Conservation (phyloP, 2,329 filamentous ascomycete genomes). For the Pseudogymnoascus sp. region DNA sequence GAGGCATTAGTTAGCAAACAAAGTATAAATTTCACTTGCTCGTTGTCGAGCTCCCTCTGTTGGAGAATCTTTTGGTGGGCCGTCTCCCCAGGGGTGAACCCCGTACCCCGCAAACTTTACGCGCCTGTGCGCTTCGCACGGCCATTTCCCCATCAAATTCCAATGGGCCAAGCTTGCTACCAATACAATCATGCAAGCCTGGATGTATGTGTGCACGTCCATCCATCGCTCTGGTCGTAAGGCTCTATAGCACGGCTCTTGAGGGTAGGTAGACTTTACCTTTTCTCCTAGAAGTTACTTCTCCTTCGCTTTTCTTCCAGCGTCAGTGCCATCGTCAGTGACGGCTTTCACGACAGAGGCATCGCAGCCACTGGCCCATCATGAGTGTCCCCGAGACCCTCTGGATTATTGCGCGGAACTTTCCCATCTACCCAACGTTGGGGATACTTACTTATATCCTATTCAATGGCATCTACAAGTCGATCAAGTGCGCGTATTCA, state of each 20-base stretch:
- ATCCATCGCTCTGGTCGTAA: not conserved
- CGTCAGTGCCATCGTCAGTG: not conserved
- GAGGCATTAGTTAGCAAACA: not conserved
- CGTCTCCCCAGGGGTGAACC: not conserved
- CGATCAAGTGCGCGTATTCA: not conserved
- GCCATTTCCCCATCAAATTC: not conserved
- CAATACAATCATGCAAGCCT: not conserved
- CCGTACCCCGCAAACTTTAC: not conserved
- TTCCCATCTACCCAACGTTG: not conserved
- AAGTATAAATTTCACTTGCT: not conserved
- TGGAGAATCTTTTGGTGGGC: not conserved
- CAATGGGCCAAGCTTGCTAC: not conserved
- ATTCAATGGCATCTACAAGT: not conserved
- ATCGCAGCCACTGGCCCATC: not conserved
- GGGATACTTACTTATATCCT: not conserved
- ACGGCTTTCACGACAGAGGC: not conserved
- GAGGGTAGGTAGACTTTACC: not conserved
- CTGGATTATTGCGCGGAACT: not conserved
- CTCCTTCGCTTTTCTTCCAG: not conserved
- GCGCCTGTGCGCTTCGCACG: not conserved
- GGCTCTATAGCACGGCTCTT: not conserved
- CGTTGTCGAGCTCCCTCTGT: not conserved
- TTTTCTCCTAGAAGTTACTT: not conserved
- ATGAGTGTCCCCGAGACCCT: not conserved
- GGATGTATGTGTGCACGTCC: not conserved